A percentile compares a stretch with the other conserved stretches of the same genome.
Evolutionary conservation across 805 yeast genomes (phyloP).

Genomic region (Saccharomyces jurei): DNA sequence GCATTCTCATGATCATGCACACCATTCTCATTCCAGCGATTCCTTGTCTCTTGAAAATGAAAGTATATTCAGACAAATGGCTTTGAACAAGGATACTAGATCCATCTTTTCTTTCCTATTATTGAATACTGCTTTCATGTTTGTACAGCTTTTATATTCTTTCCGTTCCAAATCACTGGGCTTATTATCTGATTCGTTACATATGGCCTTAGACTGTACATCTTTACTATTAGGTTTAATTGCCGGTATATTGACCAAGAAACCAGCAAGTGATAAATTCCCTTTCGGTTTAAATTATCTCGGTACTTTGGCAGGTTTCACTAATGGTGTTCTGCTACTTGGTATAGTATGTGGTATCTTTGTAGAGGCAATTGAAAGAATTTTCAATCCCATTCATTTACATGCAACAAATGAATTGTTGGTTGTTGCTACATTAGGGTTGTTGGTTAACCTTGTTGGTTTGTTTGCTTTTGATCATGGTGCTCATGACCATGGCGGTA

Average conservation of each 20-base stretch:
- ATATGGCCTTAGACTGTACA: constrained; percentile 92
- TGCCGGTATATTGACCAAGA: constrained; percentile 64
- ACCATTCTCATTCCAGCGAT: constrained; percentile 3
- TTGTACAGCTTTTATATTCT: constrained; percentile 84
- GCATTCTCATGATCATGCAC: constrained; percentile 9
- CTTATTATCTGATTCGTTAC: constrained; percentile 83
- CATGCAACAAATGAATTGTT: constrained; percentile 77
- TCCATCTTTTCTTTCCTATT: constrained; percentile 83
- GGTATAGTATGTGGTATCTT: constrained; percentile 87
- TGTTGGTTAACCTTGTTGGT: constrained; percentile 84
- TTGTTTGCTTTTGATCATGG: constrained; percentile 91
- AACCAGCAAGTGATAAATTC: constrained; percentile 55
- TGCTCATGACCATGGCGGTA: constrained; percentile 35
- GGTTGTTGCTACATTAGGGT: constrained; percentile 76
- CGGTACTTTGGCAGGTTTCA: constrained; percentile 90
- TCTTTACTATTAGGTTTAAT: constrained; percentile 82
- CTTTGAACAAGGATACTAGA: constrained; percentile 59
- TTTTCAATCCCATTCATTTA: constrained; percentile 66
- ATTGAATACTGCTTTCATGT: constrained; percentile 87
- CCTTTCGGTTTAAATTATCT: constrained; percentile 79
- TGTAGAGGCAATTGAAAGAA: constrained; percentile 77
- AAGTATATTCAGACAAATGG: constrained; percentile 29
- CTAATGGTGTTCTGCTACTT: constrained; percentile 80
- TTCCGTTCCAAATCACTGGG: constrained; percentile 90
- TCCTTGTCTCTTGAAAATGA: constrained; percentile 1